Conservation (phyloP, 1,284 basidiomycete genomes). For the Fomitopsis pinicola region DNA sequence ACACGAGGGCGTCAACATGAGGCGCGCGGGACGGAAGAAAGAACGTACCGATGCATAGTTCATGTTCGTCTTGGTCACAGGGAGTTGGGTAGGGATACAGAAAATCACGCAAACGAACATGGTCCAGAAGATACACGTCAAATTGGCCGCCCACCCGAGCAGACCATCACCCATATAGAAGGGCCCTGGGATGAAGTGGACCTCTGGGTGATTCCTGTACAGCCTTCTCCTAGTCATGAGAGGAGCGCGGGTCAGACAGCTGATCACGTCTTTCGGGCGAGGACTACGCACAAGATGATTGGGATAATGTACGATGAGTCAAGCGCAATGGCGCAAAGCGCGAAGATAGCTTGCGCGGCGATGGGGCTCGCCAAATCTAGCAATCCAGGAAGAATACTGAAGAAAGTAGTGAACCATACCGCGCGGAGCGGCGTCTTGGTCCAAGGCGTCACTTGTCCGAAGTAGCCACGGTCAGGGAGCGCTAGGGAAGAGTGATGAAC, state of each 20-base stretch:
- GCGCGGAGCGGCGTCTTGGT: slow-evolving; percentile 81
- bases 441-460: slow-evolving; percentile 60
- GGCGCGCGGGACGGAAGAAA: neutral
- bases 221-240: slow-evolving; percentile 45
- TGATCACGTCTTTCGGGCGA: neutral
- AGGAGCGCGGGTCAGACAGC: neutral
- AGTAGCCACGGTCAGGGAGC: slow-evolving; percentile 79
- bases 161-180: slow-evolving; percentile 79
- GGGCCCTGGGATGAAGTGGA: slow-evolving; percentile 84
- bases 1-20: neutral
- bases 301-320: slow-evolving; percentile 75
- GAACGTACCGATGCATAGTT: slow-evolving; percentile 61
- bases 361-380: slow-evolving; percentile 76
- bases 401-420: slow-evolving; percentile 74
- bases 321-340: slow-evolving; percentile 69
- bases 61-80: slow-evolving; percentile 71
- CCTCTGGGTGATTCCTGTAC: slow-evolving; percentile 79
- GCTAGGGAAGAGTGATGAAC: slow-evolving; percentile 30
- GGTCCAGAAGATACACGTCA: slow-evolving; percentile 67
- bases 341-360: slow-evolving; percentile 84
- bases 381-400: slow-evolving; percentile 68
- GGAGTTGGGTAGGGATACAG: slow-evolving; percentile 67
- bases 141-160: slow-evolving; percentile 63
- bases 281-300: slow-evolving; percentile 45
- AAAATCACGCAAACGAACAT: slow-evolving; percentile 68